Base-by-base conservation (phyloP, 2,329 filamentous ascomycete genomes). In the Diaporthe destruens region DNA sequence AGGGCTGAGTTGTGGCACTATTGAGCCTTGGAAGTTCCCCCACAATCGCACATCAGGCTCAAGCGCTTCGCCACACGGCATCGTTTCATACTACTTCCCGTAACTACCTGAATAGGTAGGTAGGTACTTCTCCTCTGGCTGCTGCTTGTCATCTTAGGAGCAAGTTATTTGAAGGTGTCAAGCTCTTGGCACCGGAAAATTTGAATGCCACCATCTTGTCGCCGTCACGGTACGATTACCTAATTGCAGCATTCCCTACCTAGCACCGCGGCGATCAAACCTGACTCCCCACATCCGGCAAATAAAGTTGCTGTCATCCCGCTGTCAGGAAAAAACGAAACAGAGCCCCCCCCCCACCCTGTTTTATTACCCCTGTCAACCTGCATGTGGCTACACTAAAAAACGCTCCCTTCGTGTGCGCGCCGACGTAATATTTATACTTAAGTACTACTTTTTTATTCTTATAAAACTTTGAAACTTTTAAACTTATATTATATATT, bases 51-150 rank as follows among this genome's bases (percentile, higher is more conserved):
- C 2, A 47, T 32, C 29, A 18, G 12, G 39, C 57, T n/a, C n/a
- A n/a, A n/a, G n/a, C n/a, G n/a, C n/a, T 47, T 6, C 57, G 57
- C 39, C 57, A 61, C 57, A 32, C 23, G 57, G 57, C 39, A 61
- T 32, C 23, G 57, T 61, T 61, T 61, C 57, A 47, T 4, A 4
- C 20, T 12, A 8, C 14, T 20, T 23, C 16, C 18, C 23, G 12
- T 8, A 29, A 2, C 29, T 2, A 29, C 29, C 2, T 29, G 29
- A 3, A 29, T 29, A 29, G 29, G 29, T 29, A 29, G 29, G 29
- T 29, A 5, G 29, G 29, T 29, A 1, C 16, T 20, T 23, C 14
- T 29, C 7, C 16, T 16, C 39, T n/a, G 14, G 9, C 32, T 61
- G 9, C 32, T 61, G 23, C 23, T 61, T 25, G 39, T 16, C 36